These are phyloP conservation scores for Rhodosporidiobolus sp. DNA, from an alignment of 768 basidiomycete species.

Conservation along the genomic window DNA sequence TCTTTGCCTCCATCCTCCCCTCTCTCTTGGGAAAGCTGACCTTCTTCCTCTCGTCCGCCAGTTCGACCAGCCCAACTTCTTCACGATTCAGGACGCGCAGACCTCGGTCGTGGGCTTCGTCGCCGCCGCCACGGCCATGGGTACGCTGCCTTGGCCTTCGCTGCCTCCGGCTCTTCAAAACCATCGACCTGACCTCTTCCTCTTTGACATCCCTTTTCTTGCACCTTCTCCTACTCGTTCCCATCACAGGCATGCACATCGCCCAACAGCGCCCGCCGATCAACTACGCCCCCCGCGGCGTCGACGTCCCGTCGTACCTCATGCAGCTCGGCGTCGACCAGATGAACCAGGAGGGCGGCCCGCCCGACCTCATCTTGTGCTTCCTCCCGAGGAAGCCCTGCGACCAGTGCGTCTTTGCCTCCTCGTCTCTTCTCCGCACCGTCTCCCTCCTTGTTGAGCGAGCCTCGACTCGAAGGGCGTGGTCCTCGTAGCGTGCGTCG, in stretches of 20 bases:
- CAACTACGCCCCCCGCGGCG: constrained; percentile 6
- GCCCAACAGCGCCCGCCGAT: background rate
- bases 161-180: too few species aligned
- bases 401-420: background rate
- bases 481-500: too few species aligned
- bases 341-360: background rate
- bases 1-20: background rate
- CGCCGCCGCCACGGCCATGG: background rate
- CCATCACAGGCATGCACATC: background rate
- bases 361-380: constrained; percentile 11
- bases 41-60: too few species aligned
- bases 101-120: constrained; percentile 6
- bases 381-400: constrained; percentile 11
- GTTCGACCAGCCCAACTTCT: constrained; percentile 2
- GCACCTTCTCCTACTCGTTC: background rate
- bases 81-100: constrained; percentile 5
- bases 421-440: background rate
- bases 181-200: too few species aligned
- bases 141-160: background rate
- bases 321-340: background rate
- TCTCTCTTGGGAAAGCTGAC: background rate
- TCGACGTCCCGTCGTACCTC: background rate
- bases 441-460: too few species aligned
- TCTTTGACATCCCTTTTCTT: background rate
- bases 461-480: too few species aligned